These are phyloP conservation scores for Botryotinia narcissicola DNA, from an alignment of 2,329 filamentous ascomycete species.

Conservation along the genomic window DNA sequence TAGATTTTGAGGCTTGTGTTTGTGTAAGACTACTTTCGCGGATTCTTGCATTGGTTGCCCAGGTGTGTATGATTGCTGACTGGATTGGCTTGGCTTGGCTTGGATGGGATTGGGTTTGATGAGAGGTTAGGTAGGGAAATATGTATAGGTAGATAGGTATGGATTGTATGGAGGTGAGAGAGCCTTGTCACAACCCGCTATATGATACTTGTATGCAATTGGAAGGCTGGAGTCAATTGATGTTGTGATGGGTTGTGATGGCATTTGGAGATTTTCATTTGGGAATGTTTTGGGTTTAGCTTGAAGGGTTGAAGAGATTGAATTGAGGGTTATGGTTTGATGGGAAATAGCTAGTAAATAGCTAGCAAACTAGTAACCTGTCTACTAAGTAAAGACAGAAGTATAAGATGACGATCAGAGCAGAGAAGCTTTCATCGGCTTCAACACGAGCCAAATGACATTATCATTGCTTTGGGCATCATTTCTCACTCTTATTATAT, in stretches of 20 bases:
- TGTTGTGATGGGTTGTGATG: not conserved
- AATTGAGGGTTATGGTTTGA: not conserved
- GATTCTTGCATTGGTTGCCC: not conserved
- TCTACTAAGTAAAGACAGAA: not conserved
- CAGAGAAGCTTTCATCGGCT: not conserved
- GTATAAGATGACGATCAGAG: not conserved
- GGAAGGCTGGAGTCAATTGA: not conserved
- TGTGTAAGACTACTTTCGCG: not conserved
- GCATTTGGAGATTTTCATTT: not conserved
- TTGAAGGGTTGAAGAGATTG: not conserved
- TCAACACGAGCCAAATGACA: not conserved
- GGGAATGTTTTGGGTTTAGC: not conserved
- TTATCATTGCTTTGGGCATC: not conserved
- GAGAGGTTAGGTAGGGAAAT: not conserved
- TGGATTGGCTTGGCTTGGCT: not conserved
- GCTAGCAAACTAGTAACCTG: not conserved
- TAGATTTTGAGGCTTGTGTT: not conserved
- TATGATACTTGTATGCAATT: not conserved
- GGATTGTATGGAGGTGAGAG: not conserved
- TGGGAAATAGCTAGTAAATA: not conserved
- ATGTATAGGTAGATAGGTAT: no score
- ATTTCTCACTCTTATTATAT: not conserved
- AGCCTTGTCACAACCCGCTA: not conserved
- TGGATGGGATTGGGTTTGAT: not conserved
- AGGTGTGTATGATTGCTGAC: no score